A percentile compares a stretch with the other conserved stretches of the same genome.
phyloP scores from a whole-genome alignment of 192 early-diverging fungal species.

The Backusella morwellensis region DNA sequence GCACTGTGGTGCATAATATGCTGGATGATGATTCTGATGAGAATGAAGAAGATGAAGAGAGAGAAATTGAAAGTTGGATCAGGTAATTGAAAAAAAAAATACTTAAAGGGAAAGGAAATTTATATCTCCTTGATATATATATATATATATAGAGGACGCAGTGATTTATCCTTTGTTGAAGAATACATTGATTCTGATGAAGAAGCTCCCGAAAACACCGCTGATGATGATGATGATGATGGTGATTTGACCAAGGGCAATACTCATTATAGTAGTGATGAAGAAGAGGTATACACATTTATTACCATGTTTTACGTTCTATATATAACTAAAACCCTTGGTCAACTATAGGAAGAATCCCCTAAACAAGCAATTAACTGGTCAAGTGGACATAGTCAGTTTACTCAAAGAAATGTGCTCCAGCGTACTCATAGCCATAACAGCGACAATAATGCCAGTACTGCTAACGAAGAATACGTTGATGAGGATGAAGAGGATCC shows the following conservation, averaged over 20 bases:
- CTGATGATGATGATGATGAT: background rate
- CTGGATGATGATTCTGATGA: constrained; percentile 3
- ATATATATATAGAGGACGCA: background rate
- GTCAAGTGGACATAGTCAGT: background rate
- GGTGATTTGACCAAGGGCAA: background rate
- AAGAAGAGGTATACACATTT: background rate
- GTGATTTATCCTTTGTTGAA: constrained; percentile 1
- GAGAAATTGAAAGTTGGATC: background rate
- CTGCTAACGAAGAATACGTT: background rate
- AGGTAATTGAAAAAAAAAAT: background rate
- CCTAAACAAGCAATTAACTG: background rate
- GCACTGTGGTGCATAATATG: background rate
- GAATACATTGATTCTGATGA: background rate
- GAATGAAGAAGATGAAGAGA: background rate
- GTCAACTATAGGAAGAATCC: background rate
- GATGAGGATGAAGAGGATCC: constrained; percentile 1
- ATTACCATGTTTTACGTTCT: background rate
- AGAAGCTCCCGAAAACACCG: background rate
- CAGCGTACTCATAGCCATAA: background rate
- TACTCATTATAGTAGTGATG: background rate
- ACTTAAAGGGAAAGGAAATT: background rate
- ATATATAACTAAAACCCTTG: background rate
- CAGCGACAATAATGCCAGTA: background rate
- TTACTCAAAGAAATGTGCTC: background rate
- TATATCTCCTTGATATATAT: background rate